Base-by-base conservation (phyloP, 257 asterid species). In the Nicotiana paniculata region DNA sequence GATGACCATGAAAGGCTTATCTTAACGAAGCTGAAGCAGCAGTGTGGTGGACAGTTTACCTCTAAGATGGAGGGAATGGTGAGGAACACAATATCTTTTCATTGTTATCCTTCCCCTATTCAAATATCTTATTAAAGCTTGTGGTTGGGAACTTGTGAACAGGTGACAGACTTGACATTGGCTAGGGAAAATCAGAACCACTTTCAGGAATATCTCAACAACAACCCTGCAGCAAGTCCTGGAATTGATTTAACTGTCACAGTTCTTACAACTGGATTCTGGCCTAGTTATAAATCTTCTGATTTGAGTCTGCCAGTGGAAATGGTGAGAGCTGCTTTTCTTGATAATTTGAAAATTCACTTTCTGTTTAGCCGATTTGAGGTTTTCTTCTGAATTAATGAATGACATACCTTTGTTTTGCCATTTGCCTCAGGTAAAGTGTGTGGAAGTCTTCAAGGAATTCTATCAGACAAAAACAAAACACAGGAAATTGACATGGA, bases 1-100 rank as follows among this genome's bases (percentile, higher is more conserved):
- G 91, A 90, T 39, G 93, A 92, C 59, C 92, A 85, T 9, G 96
- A 90, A 76, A 87, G 89, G 80, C 79, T 80, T 17, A 83, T 90
- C 78, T 66, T 92, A 67, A 81, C 91, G 4, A 90, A 89, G 88
- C 28, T 89, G 77, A 90, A 92, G 84, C 93, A 90, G 28, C 89
- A 82, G 59, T 90, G 83, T 55, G 94, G 96, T 75, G 90, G 86
- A 28, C 92, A 87, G 32, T 91, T 85, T 80, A 92, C 93, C 24
- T 92, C 91, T 66, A 92, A 92, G 82, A 85, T 92, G 94, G 96
- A 92, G 81, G 92, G 93, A 51, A 92, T 92, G 92, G 95, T 91
- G 48, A 62, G 86, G 83, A 37, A 58, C 37, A 21, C 2, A 66
- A 17, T 3, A 66, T 37, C 58, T 33, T 64, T 75, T 6, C 35